Base-by-base conservation (phyloP, 352 stramenopile genomes). In the Pythium biforme region DNA sequence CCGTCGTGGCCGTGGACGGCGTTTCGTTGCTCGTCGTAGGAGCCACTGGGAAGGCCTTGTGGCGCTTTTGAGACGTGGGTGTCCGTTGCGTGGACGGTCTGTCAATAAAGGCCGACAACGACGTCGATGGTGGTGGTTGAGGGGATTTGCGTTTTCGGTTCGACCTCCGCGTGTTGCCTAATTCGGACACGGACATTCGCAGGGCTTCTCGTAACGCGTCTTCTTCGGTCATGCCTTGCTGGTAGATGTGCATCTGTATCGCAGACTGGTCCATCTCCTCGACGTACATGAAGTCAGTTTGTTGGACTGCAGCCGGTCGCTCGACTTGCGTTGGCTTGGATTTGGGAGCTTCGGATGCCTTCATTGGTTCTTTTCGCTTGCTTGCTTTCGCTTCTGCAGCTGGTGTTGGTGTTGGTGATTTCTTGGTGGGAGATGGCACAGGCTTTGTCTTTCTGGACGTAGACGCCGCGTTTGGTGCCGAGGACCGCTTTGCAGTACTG, bases 191-290 rank as follows among this genome's bases (percentile, higher is more conserved):
- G 15, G 37, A 43, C 37, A 43, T 82, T 33, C 83, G 76, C 46
- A 92, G 76, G 8, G 79, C 83, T 69, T 90, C 56, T 19, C 81
- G 54, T 19, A 87, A 62, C 4, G 83, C 83, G 40, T 92, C 83
- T 63, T 90, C 83, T 45, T 92, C 83, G 2, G 79, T 83, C 66
- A 92, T 73, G 26, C 85, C 81, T 52, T 87, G 57, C 57, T 92
- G 83, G 43, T 89, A 86, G 26, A 83, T 81, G 54, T 86, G 76
- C 49, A 88, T 66, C 19, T 73, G 50, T 15, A 70, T 77, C 2
- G 69, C 54, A 17, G 59, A 50, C 55, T 80, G 69, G 23, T 80
- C 67, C 52, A 79, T 59, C 37, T 73, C 70, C 10, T 64, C 62
- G 3, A 58, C 50, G 23, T 49, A 66, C 27, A 62, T 53, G 39